phyloP scores from a whole-genome alignment of 2,329 filamentous ascomycete species.

The Dryadomyces sulphureus region DNA sequence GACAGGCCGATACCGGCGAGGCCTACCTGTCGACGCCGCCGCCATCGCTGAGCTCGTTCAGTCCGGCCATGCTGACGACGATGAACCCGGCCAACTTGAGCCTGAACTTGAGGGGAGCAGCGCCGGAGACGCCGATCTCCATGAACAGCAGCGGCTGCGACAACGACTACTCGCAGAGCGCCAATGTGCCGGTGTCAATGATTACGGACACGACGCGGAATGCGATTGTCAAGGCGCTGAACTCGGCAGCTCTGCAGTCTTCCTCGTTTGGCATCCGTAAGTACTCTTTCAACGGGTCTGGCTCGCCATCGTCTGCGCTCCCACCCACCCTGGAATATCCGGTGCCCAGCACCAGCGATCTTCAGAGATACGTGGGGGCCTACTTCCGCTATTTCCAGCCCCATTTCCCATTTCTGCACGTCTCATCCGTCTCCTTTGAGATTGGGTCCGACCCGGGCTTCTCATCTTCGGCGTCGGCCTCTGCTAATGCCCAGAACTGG shows the following conservation, averaged over 20 bases:
- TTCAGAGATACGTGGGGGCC: slow-evolving; percentile 79
- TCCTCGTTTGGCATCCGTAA: slow-evolving; percentile 43
- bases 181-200: slow-evolving; percentile 42
- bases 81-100: slow-evolving; percentile 46
- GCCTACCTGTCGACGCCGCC: slow-evolving; percentile 68
- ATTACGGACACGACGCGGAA: slow-evolving; percentile 51
- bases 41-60: slow-evolving; percentile 57
- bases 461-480: slow-evolving; percentile 27
- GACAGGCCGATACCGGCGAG: too few relatives aligned
- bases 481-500: slow-evolving; percentile 12
- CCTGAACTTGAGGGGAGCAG: slow-evolving; percentile 43
- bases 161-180: slow-evolving; percentile 19
- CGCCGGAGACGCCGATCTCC: slow-evolving; percentile 60
- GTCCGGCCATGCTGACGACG: slow-evolving; percentile 55
- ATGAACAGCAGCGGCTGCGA: slow-evolving; percentile 40
- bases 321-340: slow-evolving; percentile 31
- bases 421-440: slow-evolving; percentile 84
- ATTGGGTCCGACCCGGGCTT: slow-evolving; percentile 23
- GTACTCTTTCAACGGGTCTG: slow-evolving; percentile 45
- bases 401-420: slow-evolving; percentile 85
- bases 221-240: slow-evolving; percentile 44
- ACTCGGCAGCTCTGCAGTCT: slow-evolving; percentile 29
- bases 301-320: slow-evolving; percentile 39
- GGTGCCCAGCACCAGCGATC: slow-evolving; percentile 68
- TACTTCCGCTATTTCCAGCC: slow-evolving; percentile 91